These are phyloP conservation scores for Xylaria scruposa DNA, from an alignment of 495 filamentous ascomycete species.

Conservation along the genomic window DNA sequence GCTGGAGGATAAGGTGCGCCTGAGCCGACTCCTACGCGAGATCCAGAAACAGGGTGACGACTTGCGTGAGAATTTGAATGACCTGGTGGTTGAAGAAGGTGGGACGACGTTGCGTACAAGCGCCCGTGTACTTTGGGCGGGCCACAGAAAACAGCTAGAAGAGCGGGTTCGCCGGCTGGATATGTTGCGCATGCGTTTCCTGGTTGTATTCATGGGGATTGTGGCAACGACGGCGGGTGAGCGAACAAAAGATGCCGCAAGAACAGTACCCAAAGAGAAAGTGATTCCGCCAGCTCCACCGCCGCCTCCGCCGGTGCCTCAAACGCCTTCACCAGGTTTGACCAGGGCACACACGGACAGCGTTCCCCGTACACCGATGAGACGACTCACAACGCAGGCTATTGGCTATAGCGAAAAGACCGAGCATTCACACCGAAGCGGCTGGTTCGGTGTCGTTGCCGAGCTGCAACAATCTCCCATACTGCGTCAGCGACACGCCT, in stretches of 20 bases:
- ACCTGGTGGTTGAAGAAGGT: constrained; percentile 51
- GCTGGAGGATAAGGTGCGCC: constrained; percentile 59
- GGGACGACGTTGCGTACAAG: constrained; percentile 51
- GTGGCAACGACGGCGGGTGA: constrained; percentile 51
- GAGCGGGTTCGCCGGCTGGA: constrained; percentile 65
- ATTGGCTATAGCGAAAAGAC: constrained; percentile 49
- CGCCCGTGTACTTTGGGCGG: constrained; percentile 57
- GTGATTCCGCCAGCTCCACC: constrained; percentile 26
- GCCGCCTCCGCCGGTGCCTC: constrained; percentile 33
- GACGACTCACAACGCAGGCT: constrained; percentile 53
- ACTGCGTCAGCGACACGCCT: constrained; percentile 58
- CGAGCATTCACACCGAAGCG: constrained; percentile 46
- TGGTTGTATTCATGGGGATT: constrained; percentile 62
- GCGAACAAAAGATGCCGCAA: constrained; percentile 33
- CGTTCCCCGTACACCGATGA: constrained; percentile 46
- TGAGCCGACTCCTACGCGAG: constrained; percentile 57
- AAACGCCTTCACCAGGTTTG: constrained; percentile 48
- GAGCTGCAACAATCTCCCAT: constrained; percentile 59
- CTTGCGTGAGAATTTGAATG: constrained; percentile 55
- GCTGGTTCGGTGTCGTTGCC: constrained; percentile 61
- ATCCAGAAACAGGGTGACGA: constrained; percentile 64
- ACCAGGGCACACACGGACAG: constrained; percentile 45
- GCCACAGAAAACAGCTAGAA: constrained; percentile 51
- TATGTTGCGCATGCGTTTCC: constrained; percentile 62
- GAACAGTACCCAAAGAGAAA: constrained; percentile 42